Evolutionary conservation across 768 basidiomycete genomes (phyloP).

Genomic region (Coprinopsis cinerea): DNA sequence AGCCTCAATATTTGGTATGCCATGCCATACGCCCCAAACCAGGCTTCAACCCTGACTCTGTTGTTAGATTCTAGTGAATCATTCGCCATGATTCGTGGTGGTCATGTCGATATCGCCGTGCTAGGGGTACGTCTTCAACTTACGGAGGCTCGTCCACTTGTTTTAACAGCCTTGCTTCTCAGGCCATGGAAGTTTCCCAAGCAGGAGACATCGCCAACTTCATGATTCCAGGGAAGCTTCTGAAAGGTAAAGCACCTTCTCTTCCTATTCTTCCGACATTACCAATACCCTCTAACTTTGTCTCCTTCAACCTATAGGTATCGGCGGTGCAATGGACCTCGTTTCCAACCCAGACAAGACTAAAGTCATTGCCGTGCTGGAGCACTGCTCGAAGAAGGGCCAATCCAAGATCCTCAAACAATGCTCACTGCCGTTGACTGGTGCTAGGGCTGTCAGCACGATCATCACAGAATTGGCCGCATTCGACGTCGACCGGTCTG

Average conservation of each 20-base stretch:
- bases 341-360: conserved; percentile 96
- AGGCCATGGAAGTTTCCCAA: conserved; percentile 95
- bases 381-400: conserved; percentile 87
- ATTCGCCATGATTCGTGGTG: conserved; percentile 97
- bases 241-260: conserved; percentile 55
- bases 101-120: conserved; percentile 90
- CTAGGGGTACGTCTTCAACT: conserved; percentile 62
- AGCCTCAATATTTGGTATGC: conserved; percentile 81
- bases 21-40: neutral
- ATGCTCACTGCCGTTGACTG: conserved; percentile 84
- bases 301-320: conserved; percentile 43
- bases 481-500: conserved; percentile 78
- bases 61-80: conserved; percentile 80
- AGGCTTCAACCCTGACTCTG: neutral
- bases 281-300: neutral
- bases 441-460: conserved; percentile 80
- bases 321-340: conserved; percentile 95
- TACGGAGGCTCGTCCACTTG: conserved; percentile 2
- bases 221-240: conserved; percentile 94
- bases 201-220: conserved; percentile 95
- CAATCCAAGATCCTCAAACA: conserved; percentile 80
- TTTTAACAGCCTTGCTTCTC: conserved; percentile 5
- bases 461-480: conserved; percentile 93
- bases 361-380: conserved; percentile 85
- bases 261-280: neutral